phyloP scores from a whole-genome alignment of 1,284 basidiomycete genomes.

The Sutorius eximius region DNA sequence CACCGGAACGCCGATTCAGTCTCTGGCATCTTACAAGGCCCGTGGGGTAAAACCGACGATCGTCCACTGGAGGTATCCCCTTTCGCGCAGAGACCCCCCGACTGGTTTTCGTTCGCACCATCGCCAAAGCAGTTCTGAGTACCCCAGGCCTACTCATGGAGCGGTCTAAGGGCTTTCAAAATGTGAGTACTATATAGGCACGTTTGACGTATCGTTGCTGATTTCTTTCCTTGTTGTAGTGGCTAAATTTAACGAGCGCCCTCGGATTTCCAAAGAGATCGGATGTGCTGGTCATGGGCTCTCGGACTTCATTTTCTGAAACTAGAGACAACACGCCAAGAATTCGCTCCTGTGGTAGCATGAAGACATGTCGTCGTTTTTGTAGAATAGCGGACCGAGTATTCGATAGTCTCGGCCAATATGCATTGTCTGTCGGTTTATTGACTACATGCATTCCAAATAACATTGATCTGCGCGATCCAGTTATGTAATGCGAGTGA shows the following conservation, averaged over 20 bases:
- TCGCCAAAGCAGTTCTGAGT: neutral
- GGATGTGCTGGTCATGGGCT: neutral
- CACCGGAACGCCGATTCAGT: neutral
- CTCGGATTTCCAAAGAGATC: neutral
- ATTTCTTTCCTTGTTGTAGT: neutral
- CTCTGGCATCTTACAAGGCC: neutral
- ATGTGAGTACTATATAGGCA: neutral
- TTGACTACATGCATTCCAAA: too few relatives aligned
- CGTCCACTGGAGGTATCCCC: neutral
- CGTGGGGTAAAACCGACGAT: neutral
- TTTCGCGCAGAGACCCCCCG: neutral
- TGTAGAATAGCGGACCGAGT: too few relatives aligned
- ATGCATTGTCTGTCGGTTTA: too few relatives aligned
- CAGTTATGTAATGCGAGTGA: too few relatives aligned
- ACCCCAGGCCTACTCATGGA: neutral
- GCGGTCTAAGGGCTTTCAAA: neutral
- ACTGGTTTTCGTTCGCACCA: neutral
- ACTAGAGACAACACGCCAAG: too few relatives aligned
- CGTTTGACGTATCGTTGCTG: neutral
- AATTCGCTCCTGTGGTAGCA: neutral
- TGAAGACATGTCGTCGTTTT: neutral
- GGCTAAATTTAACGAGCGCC: neutral
- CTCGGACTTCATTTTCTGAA: neutral
- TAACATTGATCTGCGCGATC: too few relatives aligned
- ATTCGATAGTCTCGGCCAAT: too few relatives aligned